Percentiles rank a stretch among this genome's conserved stretches.
Evolutionary conservation across 495 filamentous ascomycete genomes (phyloP).

Genomic region (Penicillium psychrofluorescens): DNA sequence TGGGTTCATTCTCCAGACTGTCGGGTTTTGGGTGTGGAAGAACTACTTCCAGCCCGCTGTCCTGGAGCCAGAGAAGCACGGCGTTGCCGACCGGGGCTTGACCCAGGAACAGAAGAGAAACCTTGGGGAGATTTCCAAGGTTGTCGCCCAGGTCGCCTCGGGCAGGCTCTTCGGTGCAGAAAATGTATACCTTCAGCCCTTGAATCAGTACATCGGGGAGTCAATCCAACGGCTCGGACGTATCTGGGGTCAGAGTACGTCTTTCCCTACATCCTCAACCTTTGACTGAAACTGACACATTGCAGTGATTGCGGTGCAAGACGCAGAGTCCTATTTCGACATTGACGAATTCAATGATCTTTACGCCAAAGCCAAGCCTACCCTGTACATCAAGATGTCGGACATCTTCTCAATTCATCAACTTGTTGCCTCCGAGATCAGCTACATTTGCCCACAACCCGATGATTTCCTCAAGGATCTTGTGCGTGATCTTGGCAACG

Average conservation of each 20-base stretch:
- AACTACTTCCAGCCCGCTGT: conserved; percentile 89
- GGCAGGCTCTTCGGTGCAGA: conserved; percentile 87
- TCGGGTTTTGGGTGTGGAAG: conserved; percentile 86
- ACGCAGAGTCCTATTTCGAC: conserved; percentile 86
- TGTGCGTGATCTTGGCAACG: conserved; percentile 85
- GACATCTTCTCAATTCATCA: conserved; percentile 97
- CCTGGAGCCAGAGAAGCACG: conserved; percentile 77
- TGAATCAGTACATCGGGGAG: conserved; percentile 84
- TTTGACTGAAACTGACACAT: conserved; percentile 18
- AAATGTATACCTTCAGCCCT: conserved; percentile 89
- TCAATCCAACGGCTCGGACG: conserved; percentile 73
- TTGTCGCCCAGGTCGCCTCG: conserved; percentile 77
- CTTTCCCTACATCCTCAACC: background rate
- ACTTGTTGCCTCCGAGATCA: conserved; percentile 71
- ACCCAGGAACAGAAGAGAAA: conserved; percentile 92
- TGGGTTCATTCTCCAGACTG: conserved; percentile 70
- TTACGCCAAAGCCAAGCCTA: conserved; percentile 91
- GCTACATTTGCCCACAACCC: conserved; percentile 63
- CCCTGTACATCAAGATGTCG: conserved; percentile 95
- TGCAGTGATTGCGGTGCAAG: conserved; percentile 71
- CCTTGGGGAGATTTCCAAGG: conserved; percentile 81
- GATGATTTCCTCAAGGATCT: conserved; percentile 91
- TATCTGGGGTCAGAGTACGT: conserved; percentile 61
- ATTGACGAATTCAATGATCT: conserved; percentile 98
- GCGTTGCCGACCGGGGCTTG: conserved; percentile 78